Evolutionary conservation across 139 green algal species (phyloP).

Genomic region (Gonium pectorale): DNA sequence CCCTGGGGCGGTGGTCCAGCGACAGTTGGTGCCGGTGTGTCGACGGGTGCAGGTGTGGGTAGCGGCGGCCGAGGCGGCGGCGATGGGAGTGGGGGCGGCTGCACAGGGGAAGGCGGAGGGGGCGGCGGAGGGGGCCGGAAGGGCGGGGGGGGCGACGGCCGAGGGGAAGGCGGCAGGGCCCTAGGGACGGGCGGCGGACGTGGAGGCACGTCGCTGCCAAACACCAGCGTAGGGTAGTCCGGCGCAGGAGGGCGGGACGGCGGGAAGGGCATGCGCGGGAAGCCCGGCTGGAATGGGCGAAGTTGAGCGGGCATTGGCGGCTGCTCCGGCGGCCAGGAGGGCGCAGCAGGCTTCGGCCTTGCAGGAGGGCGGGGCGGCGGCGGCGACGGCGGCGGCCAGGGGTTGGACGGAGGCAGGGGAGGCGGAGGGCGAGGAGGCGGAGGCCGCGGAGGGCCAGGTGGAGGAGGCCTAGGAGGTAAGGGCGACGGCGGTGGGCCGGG

Average conservation of each 20-base stretch:
- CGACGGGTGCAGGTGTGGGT: neutral
- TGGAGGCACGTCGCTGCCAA: neutral
- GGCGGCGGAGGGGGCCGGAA: neutral
- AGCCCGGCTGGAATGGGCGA: neutral
- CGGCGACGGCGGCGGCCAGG: neutral
- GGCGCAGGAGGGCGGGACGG: neutral
- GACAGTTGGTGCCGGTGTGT: neutral
- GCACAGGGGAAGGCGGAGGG: neutral
- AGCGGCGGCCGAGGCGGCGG: neutral
- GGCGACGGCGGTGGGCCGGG: constrained; percentile 12
- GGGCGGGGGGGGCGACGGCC: neutral
- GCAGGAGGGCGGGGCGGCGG: neutral
- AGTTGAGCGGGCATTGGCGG: neutral
- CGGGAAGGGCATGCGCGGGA: neutral
- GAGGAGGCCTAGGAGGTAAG: neutral
- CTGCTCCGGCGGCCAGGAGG: neutral
- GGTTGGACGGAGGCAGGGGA: neutral
- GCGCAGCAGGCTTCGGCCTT: neutral
- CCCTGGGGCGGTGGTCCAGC: neutral
- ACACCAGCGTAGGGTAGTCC: neutral
- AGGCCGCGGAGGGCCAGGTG: neutral
- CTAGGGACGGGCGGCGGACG: neutral
- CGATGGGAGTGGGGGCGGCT: neutral
- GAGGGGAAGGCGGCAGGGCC: neutral
- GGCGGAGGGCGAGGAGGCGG: neutral